These are phyloP conservation scores for Striga hermonthica DNA, from an alignment of 305 asterid species.

Conservation along the genomic window DNA sequence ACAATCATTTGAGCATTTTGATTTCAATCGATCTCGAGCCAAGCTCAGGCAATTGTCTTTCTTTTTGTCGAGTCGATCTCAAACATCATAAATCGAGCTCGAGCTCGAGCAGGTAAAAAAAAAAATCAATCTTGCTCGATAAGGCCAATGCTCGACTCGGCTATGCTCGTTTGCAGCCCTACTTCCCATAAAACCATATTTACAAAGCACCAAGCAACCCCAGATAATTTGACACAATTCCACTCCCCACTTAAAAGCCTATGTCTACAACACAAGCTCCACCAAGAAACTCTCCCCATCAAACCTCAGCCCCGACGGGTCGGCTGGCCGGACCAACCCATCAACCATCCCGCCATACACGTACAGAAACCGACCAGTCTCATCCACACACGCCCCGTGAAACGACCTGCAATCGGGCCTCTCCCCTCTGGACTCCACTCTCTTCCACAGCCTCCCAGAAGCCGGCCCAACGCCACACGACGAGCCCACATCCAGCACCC, in stretches of 20 bases:
- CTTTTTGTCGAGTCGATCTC: no score
- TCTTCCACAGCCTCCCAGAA: slow-evolving; percentile 58
- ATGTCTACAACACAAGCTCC: slow-evolving; percentile 43
- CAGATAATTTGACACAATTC: not conserved
- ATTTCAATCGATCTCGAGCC: no score
- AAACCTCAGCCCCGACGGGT: slow-evolving; percentile 64
- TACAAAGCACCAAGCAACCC: not conserved
- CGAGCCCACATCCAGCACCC: slow-evolving; percentile 70
- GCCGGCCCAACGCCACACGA: slow-evolving; percentile 32
- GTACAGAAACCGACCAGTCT: slow-evolving; percentile 63
- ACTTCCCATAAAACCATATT: not conserved
- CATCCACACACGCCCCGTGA: slow-evolving; percentile 83
- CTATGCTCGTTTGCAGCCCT: no score
- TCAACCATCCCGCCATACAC: slow-evolving; percentile 90
- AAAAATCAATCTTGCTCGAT: no score
- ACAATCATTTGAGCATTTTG: no score
- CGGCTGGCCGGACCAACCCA: slow-evolving; percentile 58
- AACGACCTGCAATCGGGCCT: slow-evolving; percentile 74
- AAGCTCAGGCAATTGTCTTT: no score
- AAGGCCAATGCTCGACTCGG: no score
- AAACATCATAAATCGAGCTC: no score
- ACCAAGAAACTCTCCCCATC: slow-evolving; percentile 67
- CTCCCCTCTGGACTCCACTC: slow-evolving; percentile 55
- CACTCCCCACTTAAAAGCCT: no score
- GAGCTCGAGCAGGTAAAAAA: no score